Evolutionary conservation across 768 basidiomycete genomes (phyloP).

Genomic region (Mycena venus): DNA sequence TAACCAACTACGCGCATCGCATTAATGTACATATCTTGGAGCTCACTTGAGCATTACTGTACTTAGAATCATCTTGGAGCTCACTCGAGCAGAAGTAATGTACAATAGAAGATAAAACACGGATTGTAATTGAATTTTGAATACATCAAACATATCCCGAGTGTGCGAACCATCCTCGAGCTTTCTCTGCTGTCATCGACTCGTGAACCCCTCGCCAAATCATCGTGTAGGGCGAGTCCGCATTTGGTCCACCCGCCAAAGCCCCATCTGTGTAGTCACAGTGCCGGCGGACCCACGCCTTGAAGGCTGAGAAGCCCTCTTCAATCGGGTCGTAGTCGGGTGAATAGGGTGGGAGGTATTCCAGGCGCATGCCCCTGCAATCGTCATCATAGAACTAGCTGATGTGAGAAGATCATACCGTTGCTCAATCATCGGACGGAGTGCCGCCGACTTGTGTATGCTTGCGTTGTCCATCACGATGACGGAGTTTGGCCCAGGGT

Average conservation of each 20-base stretch:
- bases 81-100: not conserved
- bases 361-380: conserved; percentile 38
- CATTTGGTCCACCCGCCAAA: conserved; percentile 16
- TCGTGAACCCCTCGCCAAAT: conserved; percentile 42
- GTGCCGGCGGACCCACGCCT: conserved; percentile 37
- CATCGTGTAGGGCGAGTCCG: conserved; percentile 37
- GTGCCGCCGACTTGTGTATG: conserved; percentile 44
- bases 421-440: conserved; percentile 35
- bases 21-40: conserved; percentile 18
- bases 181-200: conserved; percentile 39
- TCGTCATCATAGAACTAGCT: conserved; percentile 14
- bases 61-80: conserved; percentile 8
- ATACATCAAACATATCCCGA: conserved; percentile 38
- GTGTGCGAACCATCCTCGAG: conserved; percentile 43
- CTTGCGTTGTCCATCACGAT: too few species aligned
- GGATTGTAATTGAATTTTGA: not conserved
- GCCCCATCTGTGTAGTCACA: conserved; percentile 36
- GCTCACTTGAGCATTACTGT: conserved; percentile 22
- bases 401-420: too few species aligned
- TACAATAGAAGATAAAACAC: not conserved
- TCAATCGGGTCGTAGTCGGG: conserved; percentile 50
- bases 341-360: conserved; percentile 49
- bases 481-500: conserved; percentile 39
- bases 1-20: not conserved
- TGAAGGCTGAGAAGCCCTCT: conserved; percentile 43